Evolutionary conservation across 257 asterid species (phyloP).

Genomic region (Solanum rostratum): DNA sequence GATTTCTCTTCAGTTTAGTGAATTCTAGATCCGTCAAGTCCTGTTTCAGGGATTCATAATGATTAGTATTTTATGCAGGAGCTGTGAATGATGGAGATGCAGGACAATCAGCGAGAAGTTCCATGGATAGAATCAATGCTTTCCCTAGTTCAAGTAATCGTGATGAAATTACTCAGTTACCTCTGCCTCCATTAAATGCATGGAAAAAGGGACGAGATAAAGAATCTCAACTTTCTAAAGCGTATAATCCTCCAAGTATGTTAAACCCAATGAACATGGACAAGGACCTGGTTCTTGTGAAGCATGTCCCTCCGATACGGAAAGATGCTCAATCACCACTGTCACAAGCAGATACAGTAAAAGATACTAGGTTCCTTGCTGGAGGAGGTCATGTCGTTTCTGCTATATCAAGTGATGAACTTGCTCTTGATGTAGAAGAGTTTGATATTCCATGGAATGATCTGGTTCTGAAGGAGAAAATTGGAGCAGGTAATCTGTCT

Average conservation of each 20-base stretch:
- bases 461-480: conserved; percentile 71
- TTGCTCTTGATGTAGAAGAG: conserved; percentile 58
- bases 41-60: not conserved
- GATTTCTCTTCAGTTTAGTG: not conserved
- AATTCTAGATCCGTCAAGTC: not conserved
- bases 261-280: conserved; percentile 26
- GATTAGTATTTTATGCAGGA: conserved; percentile 9
- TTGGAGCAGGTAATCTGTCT: conserved; percentile 73
- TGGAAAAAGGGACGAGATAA: conserved; percentile 45
- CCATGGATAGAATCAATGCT: conserved; percentile 25
- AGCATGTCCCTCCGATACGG: conserved; percentile 26
- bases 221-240: conserved; percentile 36
- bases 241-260: conserved; percentile 28
- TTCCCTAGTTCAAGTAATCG: conserved; percentile 40
- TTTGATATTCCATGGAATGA: conserved; percentile 83
- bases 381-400: conserved; percentile 40
- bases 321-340: conserved; percentile 29
- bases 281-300: conserved; percentile 24
- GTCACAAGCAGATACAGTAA: conserved; percentile 23
- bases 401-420: conserved; percentile 29
- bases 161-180: conserved; percentile 25
- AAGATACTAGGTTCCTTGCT: conserved; percentile 24
- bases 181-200: conserved; percentile 38
- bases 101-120: conserved; percentile 29
- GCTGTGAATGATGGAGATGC: conserved; percentile 34